Evolutionary conservation across 2,329 filamentous ascomycete species (phyloP).

Genomic region (Colletotrichum sp.): DNA sequence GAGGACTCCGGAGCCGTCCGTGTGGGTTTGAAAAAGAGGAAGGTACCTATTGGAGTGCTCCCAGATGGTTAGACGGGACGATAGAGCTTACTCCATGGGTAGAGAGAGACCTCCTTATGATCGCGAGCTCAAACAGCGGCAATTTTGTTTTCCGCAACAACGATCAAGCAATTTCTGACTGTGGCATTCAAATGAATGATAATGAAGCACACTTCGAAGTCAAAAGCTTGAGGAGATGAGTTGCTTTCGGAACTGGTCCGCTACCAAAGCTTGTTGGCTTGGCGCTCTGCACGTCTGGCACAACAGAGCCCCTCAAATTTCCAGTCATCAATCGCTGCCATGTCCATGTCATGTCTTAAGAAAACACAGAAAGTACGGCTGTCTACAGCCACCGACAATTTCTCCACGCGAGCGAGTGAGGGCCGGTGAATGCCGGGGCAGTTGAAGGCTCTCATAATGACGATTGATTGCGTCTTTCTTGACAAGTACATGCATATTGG

Average conservation of each 20-base stretch:
- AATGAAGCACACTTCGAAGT: neutral
- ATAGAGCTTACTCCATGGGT: neutral
- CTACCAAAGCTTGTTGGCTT: neutral
- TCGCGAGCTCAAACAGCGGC: neutral
- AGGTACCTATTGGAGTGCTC: neutral
- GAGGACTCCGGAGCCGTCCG: neutral
- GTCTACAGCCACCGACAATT: neutral
- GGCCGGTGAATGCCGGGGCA: neutral
- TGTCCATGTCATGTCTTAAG: neutral
- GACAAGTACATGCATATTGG: neutral
- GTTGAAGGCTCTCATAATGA: neutral
- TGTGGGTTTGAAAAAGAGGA: neutral
- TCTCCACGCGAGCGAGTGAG: neutral
- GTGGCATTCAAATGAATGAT: neutral
- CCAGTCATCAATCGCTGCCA: neutral
- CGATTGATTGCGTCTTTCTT: neutral
- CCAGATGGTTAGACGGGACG: neutral
- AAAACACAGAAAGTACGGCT: neutral
- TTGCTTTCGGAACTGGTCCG: neutral
- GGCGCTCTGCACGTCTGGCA: neutral
- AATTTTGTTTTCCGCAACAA: rapidly evolving
- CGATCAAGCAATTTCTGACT: neutral
- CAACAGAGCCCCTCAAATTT: neutral
- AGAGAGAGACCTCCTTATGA: neutral
- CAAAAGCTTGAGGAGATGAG: neutral